Conservation (phyloP, 768 basidiomycete genomes). For the Russula foetens region DNA sequence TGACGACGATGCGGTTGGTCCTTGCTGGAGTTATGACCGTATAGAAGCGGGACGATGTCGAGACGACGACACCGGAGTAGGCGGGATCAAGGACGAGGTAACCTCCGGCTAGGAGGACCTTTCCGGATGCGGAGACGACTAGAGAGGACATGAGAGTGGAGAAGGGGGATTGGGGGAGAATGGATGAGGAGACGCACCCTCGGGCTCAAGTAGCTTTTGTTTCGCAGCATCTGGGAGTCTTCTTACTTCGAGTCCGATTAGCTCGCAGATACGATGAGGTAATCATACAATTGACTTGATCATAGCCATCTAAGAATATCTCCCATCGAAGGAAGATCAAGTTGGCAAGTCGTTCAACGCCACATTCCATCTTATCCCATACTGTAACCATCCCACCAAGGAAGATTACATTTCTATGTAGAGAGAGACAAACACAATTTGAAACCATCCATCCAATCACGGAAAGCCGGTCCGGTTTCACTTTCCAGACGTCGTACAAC, state of each 20-base stretch:
- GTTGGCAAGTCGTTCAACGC: too few species aligned
- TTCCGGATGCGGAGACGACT: slow-evolving; percentile 86
- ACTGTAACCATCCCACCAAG: too few species aligned
- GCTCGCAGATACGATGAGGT: neutral
- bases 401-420: too few species aligned
- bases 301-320: neutral
- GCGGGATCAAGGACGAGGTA: slow-evolving; percentile 91
- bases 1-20: slow-evolving; percentile 51
- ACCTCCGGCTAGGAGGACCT: slow-evolving; percentile 91
- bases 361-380: too few species aligned
- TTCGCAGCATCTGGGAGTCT: neutral
- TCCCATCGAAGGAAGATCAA: too few species aligned
- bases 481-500: neutral
- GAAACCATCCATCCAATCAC: too few species aligned
- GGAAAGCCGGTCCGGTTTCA: neutral
- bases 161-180: neutral
- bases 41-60: slow-evolving; percentile 93
- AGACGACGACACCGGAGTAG: slow-evolving; percentile 82
- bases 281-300: neutral
- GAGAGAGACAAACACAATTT: too few species aligned
- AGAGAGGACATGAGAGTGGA: slow-evolving; percentile 34
- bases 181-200: neutral
- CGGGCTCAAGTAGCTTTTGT: neutral
- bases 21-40: slow-evolving; percentile 49
- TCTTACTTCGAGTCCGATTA: slow-evolving; percentile 4